These are phyloP conservation scores for Neonectria sp. DNA, from an alignment of 2,329 filamentous ascomycete genomes.

Conservation along the genomic window DNA sequence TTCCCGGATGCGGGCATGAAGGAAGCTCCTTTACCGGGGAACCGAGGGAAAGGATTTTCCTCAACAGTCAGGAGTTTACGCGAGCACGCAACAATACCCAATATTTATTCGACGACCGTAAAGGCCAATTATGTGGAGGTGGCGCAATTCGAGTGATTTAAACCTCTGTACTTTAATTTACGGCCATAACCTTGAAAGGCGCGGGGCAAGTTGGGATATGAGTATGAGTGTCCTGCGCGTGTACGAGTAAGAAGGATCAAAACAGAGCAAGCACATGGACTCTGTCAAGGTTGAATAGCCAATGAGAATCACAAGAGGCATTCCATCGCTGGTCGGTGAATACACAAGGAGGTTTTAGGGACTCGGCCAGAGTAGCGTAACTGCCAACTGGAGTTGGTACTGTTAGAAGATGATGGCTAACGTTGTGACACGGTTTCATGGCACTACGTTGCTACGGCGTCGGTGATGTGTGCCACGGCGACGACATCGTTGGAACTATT, in stretches of 20 bases:
- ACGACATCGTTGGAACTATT: slow-evolving; percentile 11
- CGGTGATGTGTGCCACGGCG: not conserved
- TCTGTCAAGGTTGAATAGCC: slow-evolving; percentile 1
- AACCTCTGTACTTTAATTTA: not conserved
- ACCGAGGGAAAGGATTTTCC: not conserved
- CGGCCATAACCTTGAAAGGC: not conserved
- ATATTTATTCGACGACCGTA: not conserved
- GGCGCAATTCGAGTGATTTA: not conserved
- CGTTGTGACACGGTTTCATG: slow-evolving; percentile 7
- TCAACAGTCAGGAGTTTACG: not conserved
- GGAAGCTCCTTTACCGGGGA: slow-evolving; percentile 17
- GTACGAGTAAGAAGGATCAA: not conserved
- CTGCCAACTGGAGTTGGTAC: not conserved
- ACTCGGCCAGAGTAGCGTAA: not conserved
- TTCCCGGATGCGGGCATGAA: slow-evolving; percentile 15
- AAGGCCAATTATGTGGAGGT: not conserved
- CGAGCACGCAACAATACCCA: not conserved
- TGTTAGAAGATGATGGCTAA: not conserved
- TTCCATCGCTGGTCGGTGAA: slow-evolving; percentile 1
- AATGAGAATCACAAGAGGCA: slow-evolving; percentile 2
- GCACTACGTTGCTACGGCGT: not conserved
- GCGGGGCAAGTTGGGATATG: too few relatives aligned
- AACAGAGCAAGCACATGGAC: not conserved
- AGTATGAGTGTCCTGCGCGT: not conserved
- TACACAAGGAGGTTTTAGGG: not conserved